Evolutionary conservation across 257 asterid species (phyloP).

Genomic region (Plantago major): DNA sequence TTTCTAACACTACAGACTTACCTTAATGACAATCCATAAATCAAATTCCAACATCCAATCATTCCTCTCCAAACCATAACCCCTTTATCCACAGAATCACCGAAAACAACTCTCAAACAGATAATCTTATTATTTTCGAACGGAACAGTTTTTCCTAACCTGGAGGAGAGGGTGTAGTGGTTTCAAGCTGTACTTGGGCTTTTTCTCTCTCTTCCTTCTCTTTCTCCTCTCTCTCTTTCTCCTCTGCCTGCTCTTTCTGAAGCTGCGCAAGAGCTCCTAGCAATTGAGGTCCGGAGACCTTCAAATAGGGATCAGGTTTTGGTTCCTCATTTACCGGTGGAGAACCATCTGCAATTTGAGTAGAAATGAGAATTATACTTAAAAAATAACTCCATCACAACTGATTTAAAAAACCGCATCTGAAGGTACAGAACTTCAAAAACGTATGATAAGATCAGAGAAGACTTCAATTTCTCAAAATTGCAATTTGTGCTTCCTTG

Average conservation of each 20-base stretch:
- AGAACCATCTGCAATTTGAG: slow-evolving; percentile 38
- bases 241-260: slow-evolving; percentile 50
- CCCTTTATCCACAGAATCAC: background rate
- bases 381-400: slow-evolving; percentile 5
- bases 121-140: background rate
- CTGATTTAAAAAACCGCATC: slow-evolving; percentile 1
- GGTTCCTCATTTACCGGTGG: slow-evolving; percentile 39
- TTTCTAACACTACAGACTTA: too few species aligned
- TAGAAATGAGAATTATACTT: slow-evolving; percentile 5
- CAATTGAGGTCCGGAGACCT: slow-evolving; percentile 43
- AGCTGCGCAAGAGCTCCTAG: slow-evolving; percentile 50
- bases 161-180: slow-evolving; percentile 27
- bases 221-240: slow-evolving; percentile 16
- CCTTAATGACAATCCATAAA: too few species aligned
- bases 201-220: slow-evolving; percentile 15
- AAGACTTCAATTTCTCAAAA: too few species aligned
- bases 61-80: too few species aligned
- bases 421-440: too few species aligned
- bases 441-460: too few species aligned
- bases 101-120: background rate
- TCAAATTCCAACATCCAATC: too few species aligned
- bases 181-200: slow-evolving; percentile 19
- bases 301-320: slow-evolving; percentile 35
- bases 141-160: slow-evolving; percentile 30
- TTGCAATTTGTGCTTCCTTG: too few species aligned